phyloP scores from a whole-genome alignment of 495 filamentous ascomycete genomes.

The Cryomyces minteri region DNA sequence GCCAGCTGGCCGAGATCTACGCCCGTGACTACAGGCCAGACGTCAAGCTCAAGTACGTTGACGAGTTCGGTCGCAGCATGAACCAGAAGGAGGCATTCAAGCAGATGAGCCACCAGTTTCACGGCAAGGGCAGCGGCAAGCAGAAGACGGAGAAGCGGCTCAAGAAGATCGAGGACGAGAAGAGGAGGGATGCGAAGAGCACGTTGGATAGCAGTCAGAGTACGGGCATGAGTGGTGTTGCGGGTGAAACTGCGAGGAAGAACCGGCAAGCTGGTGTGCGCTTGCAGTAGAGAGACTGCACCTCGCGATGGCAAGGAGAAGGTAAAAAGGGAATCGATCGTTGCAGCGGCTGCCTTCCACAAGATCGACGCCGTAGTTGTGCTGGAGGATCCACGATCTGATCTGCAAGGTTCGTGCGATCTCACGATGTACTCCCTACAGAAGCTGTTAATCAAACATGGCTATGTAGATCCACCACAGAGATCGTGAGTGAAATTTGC shows the following conservation, averaged over 20 bases:
- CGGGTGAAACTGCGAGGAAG: slow-evolving; percentile 58
- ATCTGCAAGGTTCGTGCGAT: too few species aligned
- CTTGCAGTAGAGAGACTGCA: slow-evolving; percentile 24
- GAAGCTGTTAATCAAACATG: too few species aligned
- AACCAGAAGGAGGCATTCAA: slow-evolving; percentile 93
- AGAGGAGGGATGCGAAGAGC: slow-evolving; percentile 64
- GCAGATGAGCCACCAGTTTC: slow-evolving; percentile 89
- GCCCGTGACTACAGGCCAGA: slow-evolving; percentile 74
- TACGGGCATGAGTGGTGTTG: slow-evolving; percentile 65
- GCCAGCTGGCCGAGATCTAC: slow-evolving; percentile 68
- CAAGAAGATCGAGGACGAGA: slow-evolving; percentile 95
- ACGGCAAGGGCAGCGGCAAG: slow-evolving; percentile 93
- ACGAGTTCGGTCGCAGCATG: slow-evolving; percentile 70
- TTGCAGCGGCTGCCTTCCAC: too few species aligned
- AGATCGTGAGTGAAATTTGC: too few species aligned
- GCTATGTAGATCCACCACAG: too few species aligned
- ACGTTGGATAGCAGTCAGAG: slow-evolving; percentile 64
- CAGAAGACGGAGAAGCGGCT: slow-evolving; percentile 93
- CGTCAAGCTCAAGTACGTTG: slow-evolving; percentile 76
- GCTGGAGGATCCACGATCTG: too few species aligned
- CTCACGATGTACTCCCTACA: too few species aligned
- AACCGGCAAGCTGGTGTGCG: slow-evolving; percentile 77
- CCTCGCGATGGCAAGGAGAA: too few species aligned
- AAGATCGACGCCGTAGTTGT: too few species aligned
- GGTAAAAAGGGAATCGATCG: too few species aligned